phyloP scores from a whole-genome alignment of 2,329 filamentous ascomycete species.

The Amylocarpus encephaloides region DNA sequence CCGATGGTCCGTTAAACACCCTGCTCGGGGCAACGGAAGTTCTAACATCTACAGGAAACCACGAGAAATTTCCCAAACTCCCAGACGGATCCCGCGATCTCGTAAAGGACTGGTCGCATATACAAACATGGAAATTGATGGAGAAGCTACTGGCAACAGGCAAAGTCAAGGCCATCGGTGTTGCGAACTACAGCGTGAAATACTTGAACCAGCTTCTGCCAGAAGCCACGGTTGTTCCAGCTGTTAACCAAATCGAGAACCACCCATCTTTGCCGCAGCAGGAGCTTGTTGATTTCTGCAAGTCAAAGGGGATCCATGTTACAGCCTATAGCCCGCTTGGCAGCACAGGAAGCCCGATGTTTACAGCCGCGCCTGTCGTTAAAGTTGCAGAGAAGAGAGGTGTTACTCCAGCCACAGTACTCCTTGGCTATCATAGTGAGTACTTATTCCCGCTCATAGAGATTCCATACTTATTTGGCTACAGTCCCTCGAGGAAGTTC shows the following conservation, averaged over 20 bases:
- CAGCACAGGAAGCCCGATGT: constrained; percentile 37
- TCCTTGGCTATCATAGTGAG: constrained; percentile 68
- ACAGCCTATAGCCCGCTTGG: constrained; percentile 42
- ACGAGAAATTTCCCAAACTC: constrained; percentile 6
- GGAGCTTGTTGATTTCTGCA: constrained; percentile 43
- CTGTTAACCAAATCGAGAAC: constrained; percentile 53
- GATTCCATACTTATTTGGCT: constrained; percentile 3
- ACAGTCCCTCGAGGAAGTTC: constrained; percentile 61
- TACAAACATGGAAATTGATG: constrained; percentile 71
- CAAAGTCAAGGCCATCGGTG: constrained; percentile 44
- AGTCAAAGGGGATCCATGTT: constrained; percentile 41
- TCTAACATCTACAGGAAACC: constrained; percentile 20
- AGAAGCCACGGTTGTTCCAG: constrained; percentile 40
- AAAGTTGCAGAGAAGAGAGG: constrained; percentile 59
- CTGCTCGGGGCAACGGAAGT: constrained; percentile 2
- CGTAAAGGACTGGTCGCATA: constrained; percentile 57
- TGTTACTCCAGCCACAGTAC: constrained; percentile 53
- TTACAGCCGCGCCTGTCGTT: constrained; percentile 54
- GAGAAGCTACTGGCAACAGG: constrained; percentile 56
- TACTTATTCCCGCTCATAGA: constrained; percentile 13
- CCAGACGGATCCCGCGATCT: constrained; percentile 51
- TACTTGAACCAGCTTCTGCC: constrained; percentile 31
- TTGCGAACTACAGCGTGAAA: constrained; percentile 30
- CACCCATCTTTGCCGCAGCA: constrained; percentile 50
- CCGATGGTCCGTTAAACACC: constrained; percentile 47